Evolutionary conservation across 2,329 filamentous ascomycete species (phyloP), one percentile per base, ranked within the genome.

Genomic region (Chaetomiaceae sp.): DNA sequence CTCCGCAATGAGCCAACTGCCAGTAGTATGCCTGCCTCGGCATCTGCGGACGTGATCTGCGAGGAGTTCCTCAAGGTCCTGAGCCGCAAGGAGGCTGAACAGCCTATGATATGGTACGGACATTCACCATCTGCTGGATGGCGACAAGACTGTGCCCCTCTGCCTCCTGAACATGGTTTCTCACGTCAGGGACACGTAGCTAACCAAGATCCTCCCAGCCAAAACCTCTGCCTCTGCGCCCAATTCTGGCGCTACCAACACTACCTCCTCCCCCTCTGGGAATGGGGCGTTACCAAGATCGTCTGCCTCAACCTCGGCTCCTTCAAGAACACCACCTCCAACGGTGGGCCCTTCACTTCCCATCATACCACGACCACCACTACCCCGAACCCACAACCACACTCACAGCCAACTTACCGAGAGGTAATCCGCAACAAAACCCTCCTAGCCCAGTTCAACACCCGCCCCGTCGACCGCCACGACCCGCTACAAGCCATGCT

Each of bases 31-130:
- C 1, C 33, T 3, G 4, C 22, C 8, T 19, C 33, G 12, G 39
- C 39, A 14, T 27, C 46, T n/a, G 20, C 47, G 12, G 8, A 14
- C 14, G 42, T 56, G 4, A 56, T 58, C 7, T 51, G 44, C 38
- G 23, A 53, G 12, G 56, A 58, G 20, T 53, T 58, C 9, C 51
- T 58, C 37, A 51, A 56, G 6, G 39, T 56, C 14, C 47, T 56
- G 12, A 36, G 47, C 29, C 51, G 53, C 15, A 45, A 17, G 3
- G 49, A 56, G 14, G 47, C 42, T n/a, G 53, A 56, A 25, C 53
- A 58, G 20, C 45, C 50, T 27, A 39, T 48, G 19, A 48, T 56
- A 19, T 58, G 50, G 47, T 36, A 22, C 2, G 37, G 19, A 20
- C 34, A 37, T 7, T 2, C 12, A 12, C 44, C 2, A 11, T 4